A percentile compares a stretch with the other conserved stretches of the same genome.
Conservation (phyloP, 495 filamentous ascomycete genomes). For the Penicillium pancosmium region DNA sequence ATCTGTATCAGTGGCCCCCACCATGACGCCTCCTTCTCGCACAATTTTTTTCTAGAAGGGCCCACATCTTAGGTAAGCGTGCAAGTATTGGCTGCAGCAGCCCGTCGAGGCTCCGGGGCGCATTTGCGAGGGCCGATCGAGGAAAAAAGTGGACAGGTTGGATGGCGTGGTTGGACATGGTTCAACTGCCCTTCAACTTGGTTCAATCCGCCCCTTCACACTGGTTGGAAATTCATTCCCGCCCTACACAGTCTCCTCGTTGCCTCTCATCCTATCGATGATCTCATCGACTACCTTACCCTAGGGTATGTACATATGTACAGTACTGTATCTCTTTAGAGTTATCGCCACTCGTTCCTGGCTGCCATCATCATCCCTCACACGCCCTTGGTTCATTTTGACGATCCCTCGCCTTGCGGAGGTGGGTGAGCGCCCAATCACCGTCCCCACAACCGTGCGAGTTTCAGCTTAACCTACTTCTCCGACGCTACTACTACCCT, state of each 20-base stretch:
- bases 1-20: slow-evolving; percentile 27
- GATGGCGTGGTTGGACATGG: background rate
- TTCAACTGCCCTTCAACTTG: background rate
- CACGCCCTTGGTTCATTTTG: background rate
- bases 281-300: no score
- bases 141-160: background rate
- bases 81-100: slow-evolving; percentile 22
- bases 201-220: background rate
- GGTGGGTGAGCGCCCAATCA: slow-evolving; percentile 13
- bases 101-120: slow-evolving; percentile 22
- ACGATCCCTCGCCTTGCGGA: background rate
- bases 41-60: slow-evolving; percentile 34
- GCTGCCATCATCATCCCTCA: background rate
- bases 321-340: background rate
- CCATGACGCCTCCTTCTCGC: slow-evolving; percentile 7
- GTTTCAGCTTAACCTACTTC: slow-evolving; percentile 1
- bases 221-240: no score
- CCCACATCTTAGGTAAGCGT: slow-evolving; percentile 25
- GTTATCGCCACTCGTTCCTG: slow-evolving; percentile 17
- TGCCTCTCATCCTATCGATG: no score
- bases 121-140: background rate
- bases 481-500: no score
- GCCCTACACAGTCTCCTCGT: no score
- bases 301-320: no score
- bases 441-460: background rate